Base-by-base conservation (phyloP, 345 rosid species). In the Lumnitzera racemosa region DNA sequence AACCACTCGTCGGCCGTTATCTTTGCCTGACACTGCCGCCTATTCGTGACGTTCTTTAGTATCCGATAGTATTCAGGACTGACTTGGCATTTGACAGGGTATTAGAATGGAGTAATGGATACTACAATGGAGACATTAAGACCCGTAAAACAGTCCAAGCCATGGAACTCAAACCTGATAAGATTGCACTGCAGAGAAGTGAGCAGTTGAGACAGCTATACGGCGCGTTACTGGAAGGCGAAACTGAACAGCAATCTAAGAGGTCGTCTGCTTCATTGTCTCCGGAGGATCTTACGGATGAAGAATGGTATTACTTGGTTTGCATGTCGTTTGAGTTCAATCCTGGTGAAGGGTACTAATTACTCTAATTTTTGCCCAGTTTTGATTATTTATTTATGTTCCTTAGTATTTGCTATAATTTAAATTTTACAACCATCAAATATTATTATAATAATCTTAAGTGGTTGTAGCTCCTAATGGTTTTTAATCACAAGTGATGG, bases 301-400 rank as follows among this genome's bases (percentile, higher is more conserved):
- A 85, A 46, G 99, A 94, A 82, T 94, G 97, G 99, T 90, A 90
- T 71, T 94, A 94, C 79, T 61, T 94, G 79, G 96, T 94, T 70
- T 94, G 92, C 82, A 94, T 94, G 97, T 90, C 99, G 61, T 94
- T 88, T 70, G 72, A 75, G 51, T 94, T 94, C 89, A 74, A 80
- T 72, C 74, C 74, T 36, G 89, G 96, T 52, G 80, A 90, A 78
- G 79, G 96, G 97, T 94, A 78, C 49, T n/a, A 16, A 56, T 58
- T 66, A 48, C 60, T 36, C 31, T 27, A 27, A 27, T 2, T 27
- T 27, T 27, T 27, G 31, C 31, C 31, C 31, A 11, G 7, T 49
- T 9, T 56, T 20, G 43, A 12, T 1, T 29, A n/a, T 47, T n/a
- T 12, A 11, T 46, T 9, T 24, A 20, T 20, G 20, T 20, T 20